Evolutionary conservation across 352 stramenopile species (phyloP).

Genomic region (Phytophthora multivora): DNA sequence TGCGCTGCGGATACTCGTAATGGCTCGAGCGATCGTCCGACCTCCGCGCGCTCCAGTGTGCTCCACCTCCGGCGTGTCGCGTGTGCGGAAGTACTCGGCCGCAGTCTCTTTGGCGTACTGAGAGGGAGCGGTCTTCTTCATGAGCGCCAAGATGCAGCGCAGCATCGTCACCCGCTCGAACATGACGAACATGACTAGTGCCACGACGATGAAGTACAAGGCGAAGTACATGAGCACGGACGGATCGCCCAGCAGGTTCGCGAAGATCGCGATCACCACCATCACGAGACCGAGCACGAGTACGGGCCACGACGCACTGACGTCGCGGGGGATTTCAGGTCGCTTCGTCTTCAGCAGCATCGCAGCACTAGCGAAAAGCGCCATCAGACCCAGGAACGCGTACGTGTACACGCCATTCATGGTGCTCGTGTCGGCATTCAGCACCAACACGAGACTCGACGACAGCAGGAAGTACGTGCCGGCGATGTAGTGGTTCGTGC

Average conservation of each 20-base stretch:
- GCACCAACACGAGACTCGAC: conserved; percentile 63
- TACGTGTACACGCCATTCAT: conserved; percentile 86
- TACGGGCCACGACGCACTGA: conserved; percentile 49
- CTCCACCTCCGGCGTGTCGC: conserved; percentile 14
- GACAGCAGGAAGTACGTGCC: conserved; percentile 62
- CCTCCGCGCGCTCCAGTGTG: conserved; percentile 48
- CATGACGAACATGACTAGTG: conserved; percentile 51
- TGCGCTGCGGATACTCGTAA: conserved; percentile 47
- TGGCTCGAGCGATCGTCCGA: conserved; percentile 45
- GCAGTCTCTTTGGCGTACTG: conserved; percentile 18
- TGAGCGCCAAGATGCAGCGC: conserved; percentile 35
- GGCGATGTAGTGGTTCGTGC: conserved; percentile 82
- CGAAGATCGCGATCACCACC: conserved; percentile 49
- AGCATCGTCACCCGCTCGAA: conserved; percentile 53
- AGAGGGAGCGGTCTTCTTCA: conserved; percentile 46
- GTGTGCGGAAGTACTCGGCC: conserved; percentile 43
- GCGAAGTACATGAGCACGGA: conserved; percentile 56
- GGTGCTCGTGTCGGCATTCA: conserved; percentile 65
- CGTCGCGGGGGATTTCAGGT: conserved; percentile 66
- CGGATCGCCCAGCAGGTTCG: conserved; percentile 51
- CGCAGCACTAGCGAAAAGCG: conserved; percentile 75
- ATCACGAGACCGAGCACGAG: conserved; percentile 39
- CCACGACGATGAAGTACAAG: conserved; percentile 54
- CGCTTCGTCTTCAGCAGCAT: conserved; percentile 88
- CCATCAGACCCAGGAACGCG: conserved; percentile 84